Conservation (phyloP, 176 grass and related monocot genomes). For the Oryza meyeriana region DNA sequence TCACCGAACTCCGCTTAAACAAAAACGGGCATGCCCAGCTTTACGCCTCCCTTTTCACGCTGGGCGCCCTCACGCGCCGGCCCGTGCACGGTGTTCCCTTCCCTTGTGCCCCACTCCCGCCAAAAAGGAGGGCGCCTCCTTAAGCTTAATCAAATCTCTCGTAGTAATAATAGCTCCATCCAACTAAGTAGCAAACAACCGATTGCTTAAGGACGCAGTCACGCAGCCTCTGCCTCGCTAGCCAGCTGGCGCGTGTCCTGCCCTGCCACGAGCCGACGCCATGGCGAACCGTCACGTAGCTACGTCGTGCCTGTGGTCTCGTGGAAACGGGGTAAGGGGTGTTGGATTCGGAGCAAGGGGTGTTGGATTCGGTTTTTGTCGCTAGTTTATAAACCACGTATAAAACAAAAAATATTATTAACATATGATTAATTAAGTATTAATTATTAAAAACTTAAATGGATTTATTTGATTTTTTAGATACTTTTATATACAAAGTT, state of each 20-base stretch:
- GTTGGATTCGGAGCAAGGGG: no score
- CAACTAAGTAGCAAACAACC: background rate
- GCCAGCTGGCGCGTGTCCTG: background rate
- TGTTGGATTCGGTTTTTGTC: no score
- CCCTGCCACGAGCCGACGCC: no score
- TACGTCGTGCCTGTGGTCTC: no score
- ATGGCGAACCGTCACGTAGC: no score
- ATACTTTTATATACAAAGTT: no score
- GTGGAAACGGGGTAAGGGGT: background rate
- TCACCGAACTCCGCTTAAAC: background rate
- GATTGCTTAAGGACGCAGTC: background rate
- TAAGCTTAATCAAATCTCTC: background rate
- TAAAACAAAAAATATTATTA: no score
- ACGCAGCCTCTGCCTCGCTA: background rate
- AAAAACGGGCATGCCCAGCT: background rate
- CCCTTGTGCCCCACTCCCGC: background rate
- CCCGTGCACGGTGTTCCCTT: background rate
- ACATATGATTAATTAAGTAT: no score
- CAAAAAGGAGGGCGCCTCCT: background rate
- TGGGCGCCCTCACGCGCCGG: background rate
- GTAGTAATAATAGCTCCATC: background rate
- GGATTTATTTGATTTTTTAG: no score
- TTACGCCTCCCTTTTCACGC: slow-evolving; percentile 23
- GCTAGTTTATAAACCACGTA: no score
- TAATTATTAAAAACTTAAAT: no score